Base-by-base conservation (phyloP, 495 filamentous ascomycete genomes). In the Penicillium goetzii region DNA sequence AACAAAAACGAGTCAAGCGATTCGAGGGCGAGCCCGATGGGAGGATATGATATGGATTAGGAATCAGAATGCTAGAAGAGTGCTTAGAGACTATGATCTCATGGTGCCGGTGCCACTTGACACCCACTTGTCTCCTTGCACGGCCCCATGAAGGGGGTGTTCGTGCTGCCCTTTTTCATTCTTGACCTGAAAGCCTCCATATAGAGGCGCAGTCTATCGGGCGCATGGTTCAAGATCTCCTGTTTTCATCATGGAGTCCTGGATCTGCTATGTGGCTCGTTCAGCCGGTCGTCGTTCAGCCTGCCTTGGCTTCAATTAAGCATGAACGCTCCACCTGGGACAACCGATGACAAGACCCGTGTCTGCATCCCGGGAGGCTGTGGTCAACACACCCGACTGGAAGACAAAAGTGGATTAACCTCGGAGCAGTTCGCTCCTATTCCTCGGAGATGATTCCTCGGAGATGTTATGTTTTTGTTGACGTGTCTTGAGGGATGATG, bases 11-110 rank as follows among this genome's bases (percentile, higher is more conserved):
- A 53, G 92, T 98, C 15, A 85, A 93, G 78, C 82, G 96, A 68
- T 84, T 98, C 59, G 82, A 88, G 30, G 96, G 96, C 15, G 96
- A 99, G 76, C 86, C 82, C 34, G 93, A 99, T 77, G 96, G 96
- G 17, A 83, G 90, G 43, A 66, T 97, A 61, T 94, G 81, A 87
- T 54, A 33, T 32, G 26, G 12, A 34, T 32, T 19, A 40, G 8
- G 21, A 28, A 30, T 32, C 14, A 2, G 1, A 52, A 45, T 50
- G 17, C 23, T 26, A 47, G 43, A 47, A 47, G 19, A 12, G 21
- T 14, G 43, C 10, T 47, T 23, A 10, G 19, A n/a, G 41, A 43
- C 34, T 43, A 8, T 7, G 43, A 23, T 47, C 19, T 17, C 26
- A 17, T 3, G 30, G 21, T 21, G n/a, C 17, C 8, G 26, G 26